A percentile compares a stretch with the other conserved stretches of the same genome.
phyloP scores from a whole-genome alignment of 1,284 basidiomycete genomes.

The Ganoderma sp. region DNA sequence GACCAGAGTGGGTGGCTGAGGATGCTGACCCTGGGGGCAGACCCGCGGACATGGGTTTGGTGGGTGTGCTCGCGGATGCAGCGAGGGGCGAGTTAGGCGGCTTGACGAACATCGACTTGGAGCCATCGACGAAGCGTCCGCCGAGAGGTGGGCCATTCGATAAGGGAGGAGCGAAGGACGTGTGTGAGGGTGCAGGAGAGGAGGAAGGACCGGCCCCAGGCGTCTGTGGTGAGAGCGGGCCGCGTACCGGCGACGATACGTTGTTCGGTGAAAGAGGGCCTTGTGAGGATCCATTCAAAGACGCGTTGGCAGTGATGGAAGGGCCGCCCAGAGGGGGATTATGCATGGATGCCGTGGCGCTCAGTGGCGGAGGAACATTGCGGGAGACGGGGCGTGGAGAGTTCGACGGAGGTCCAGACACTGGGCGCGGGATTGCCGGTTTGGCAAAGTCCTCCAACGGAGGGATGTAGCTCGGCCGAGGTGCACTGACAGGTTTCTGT shows the following conservation, averaged over 20 bases:
- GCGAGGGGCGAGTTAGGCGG: conserved; percentile 46
- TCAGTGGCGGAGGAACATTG: conserved; percentile 22
- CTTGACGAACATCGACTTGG: conserved; percentile 78
- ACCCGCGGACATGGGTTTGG: conserved; percentile 16
- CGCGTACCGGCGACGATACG: conserved; percentile 26
- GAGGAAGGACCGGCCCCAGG: conserved; percentile 58
- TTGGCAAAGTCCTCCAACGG: conserved; percentile 67
- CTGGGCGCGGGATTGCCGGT: conserved; percentile 45
- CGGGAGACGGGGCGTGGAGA: conserved; percentile 22
- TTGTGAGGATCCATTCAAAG: conserved; percentile 15
- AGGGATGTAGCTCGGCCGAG: conserved; percentile 64
- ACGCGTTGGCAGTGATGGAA: conserved; percentile 15
- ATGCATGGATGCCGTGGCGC: conserved; percentile 26
- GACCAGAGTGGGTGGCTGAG: conserved; percentile 28
- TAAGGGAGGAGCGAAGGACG: conserved; percentile 39
- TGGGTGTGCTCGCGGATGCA: conserved; percentile 24
- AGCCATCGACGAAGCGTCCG: conserved; percentile 71
- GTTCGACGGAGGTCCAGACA: conserved; percentile 37
- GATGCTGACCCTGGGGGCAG: conserved; percentile 24
- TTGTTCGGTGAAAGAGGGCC: conserved; percentile 17
- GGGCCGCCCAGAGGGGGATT: conserved; percentile 18
- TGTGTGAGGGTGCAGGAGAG: conserved; percentile 29
- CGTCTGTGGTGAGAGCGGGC: conserved; percentile 50
- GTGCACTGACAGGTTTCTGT: conserved; percentile 52
- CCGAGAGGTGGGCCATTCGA: conserved; percentile 58